These are phyloP conservation scores for Lentinula guzmanii DNA, from an alignment of 768 basidiomycete genomes.

Conservation along the genomic window DNA sequence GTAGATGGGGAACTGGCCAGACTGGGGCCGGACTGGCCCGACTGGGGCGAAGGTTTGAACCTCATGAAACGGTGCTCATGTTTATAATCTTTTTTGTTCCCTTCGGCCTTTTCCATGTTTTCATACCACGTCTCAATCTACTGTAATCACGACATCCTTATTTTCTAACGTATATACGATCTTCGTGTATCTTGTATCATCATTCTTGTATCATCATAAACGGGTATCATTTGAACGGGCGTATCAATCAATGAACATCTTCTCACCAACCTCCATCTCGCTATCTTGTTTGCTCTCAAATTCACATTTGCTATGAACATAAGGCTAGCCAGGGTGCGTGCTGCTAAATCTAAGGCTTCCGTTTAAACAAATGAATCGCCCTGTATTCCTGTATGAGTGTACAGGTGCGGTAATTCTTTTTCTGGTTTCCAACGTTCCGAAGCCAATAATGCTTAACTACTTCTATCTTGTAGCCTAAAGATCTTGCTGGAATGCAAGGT, in stretches of 20 bases:
- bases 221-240: not conserved
- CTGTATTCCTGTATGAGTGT: not conserved
- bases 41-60: not conserved
- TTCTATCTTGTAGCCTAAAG: slow-evolving; percentile 56
- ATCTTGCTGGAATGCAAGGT: slow-evolving; percentile 82
- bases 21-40: not conserved
- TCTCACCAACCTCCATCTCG: not conserved
- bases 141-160: too few relatives aligned
- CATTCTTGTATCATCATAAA: too few relatives aligned
- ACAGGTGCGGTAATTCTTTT: not conserved
- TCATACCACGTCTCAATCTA: not conserved
- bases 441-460: not conserved
- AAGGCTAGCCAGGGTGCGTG: slow-evolving; percentile 36
- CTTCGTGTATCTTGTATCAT: too few relatives aligned
- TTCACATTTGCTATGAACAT: slow-evolving; percentile 28
- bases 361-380: not conserved
- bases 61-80: too few relatives aligned
- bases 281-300: too few relatives aligned
- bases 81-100: too few relatives aligned
- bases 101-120: not conserved
- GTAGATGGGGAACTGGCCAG: not conserved
- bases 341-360: slow-evolving; percentile 8
- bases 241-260: too few relatives aligned
- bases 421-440: not conserved
- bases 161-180: too few relatives aligned